These are phyloP conservation scores for Gaertneriomyces semiglobifer DNA, from an alignment of 192 early-diverging fungal genomes.

Conservation along the genomic window DNA sequence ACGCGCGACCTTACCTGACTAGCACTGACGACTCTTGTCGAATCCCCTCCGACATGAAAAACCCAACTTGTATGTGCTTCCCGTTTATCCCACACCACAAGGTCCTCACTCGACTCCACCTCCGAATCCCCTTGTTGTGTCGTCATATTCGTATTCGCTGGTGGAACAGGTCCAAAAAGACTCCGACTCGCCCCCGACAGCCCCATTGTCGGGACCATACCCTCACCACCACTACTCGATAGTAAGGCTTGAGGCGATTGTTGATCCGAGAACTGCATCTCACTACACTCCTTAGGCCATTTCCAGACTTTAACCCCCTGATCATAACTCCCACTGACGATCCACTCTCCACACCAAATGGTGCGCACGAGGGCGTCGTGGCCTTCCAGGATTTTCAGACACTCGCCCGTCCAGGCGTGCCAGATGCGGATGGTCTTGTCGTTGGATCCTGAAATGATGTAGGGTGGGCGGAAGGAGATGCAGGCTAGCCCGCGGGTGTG, in stretches of 20 bases:
- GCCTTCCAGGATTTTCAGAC: constrained; percentile 45
- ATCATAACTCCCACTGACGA: constrained; percentile 92
- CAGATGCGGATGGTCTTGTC: constrained; percentile 48
- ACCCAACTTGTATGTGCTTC: constrained; percentile 89
- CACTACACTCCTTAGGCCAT: constrained; percentile 63
- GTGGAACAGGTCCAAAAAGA: too few species aligned
- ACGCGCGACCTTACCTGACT: constrained; percentile 53
- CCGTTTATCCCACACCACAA: constrained; percentile 63
- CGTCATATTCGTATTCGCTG: too few species aligned
- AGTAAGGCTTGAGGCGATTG: too few species aligned
- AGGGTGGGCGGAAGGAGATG: constrained; percentile 38
- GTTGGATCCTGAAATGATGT: constrained; percentile 44
- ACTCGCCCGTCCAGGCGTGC: constrained; percentile 41
- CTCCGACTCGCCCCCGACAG: too few species aligned
- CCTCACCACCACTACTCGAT: too few species aligned
- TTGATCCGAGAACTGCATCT: too few species aligned
- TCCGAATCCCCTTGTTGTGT: too few species aligned
- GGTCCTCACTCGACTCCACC: too few species aligned
- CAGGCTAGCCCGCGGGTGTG: constrained; percentile 47
- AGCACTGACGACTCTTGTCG: constrained; percentile 72
- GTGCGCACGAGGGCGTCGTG: constrained; percentile 91
- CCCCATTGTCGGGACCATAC: too few species aligned
- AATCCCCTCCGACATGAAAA: constrained; percentile 90
- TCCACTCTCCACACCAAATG: constrained; percentile 71
- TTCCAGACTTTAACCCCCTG: constrained; percentile 96